Conservation (phyloP, 2,329 filamentous ascomycete species). For the Pseudogymnoascus sp. region DNA sequence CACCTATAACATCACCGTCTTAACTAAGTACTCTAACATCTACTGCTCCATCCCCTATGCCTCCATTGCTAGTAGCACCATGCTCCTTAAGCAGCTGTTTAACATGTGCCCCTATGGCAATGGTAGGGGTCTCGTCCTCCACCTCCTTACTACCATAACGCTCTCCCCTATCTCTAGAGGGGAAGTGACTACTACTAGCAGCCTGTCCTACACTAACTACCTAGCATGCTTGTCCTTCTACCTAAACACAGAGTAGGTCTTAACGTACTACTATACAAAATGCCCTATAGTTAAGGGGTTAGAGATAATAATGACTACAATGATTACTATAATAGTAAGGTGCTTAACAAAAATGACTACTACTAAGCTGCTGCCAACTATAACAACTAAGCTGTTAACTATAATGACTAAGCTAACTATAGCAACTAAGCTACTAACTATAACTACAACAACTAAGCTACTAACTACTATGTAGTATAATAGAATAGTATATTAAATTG, state of each 20-base stretch:
- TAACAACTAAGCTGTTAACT: too few relatives aligned
- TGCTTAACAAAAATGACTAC: too few relatives aligned
- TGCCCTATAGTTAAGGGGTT: background rate
- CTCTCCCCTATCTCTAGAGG: background rate
- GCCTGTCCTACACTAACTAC: background rate
- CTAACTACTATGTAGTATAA: too few relatives aligned
- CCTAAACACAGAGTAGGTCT: background rate
- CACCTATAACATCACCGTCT: background rate
- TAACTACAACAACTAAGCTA: too few relatives aligned
- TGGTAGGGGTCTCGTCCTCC: background rate
- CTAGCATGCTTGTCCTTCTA: background rate
- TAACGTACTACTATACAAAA: background rate
- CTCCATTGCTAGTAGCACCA: background rate
- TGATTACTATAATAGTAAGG: background rate
- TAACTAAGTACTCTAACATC: background rate
- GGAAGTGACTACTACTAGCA: background rate
- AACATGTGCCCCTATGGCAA: background rate
- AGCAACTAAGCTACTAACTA: too few relatives aligned
- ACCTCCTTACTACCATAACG: background rate
- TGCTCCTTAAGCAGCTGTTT: background rate
- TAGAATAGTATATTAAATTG: too few relatives aligned
- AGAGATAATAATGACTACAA: background rate
- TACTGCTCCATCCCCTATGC: background rate
- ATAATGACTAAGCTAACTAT: too few relatives aligned
- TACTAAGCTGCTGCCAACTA: too few relatives aligned